Evolutionary conservation across 2,329 filamentous ascomycete species (phyloP).

Genomic region (Aspergillus quadrilineatus): DNA sequence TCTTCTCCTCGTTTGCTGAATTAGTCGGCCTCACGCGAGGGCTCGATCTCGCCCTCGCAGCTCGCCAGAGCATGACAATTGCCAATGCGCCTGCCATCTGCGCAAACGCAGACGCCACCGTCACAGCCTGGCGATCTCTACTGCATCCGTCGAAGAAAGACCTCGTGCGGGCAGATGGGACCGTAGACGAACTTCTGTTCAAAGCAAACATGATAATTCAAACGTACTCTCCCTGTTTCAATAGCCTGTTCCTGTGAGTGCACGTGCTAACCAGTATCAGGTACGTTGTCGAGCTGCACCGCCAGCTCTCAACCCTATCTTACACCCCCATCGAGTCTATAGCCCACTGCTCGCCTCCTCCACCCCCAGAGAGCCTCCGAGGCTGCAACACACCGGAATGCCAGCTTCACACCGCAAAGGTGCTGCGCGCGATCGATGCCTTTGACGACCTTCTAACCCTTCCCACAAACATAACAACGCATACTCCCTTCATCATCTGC

Average conservation of each 20-base stretch:
- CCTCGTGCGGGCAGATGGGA: slow-evolving; percentile 56
- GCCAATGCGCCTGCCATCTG: slow-evolving; percentile 21
- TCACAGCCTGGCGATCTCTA: slow-evolving; percentile 41
- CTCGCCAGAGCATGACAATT: slow-evolving; percentile 12
- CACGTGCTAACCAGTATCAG: slow-evolving; percentile 19
- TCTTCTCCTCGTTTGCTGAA: slow-evolving; percentile 33
- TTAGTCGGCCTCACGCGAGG: slow-evolving; percentile 26
- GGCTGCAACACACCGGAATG: slow-evolving; percentile 20
- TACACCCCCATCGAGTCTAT: slow-evolving; percentile 41
- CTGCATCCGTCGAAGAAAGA: slow-evolving; percentile 35
- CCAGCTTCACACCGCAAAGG: slow-evolving; percentile 40
- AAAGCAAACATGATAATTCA: slow-evolving; percentile 74
- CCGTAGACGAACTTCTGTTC: slow-evolving; percentile 64
- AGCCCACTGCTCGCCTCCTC: slow-evolving; percentile 33
- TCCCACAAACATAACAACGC: slow-evolving; percentile 32
- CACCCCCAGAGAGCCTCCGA: slow-evolving; percentile 15
- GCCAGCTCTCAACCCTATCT: slow-evolving; percentile 39
- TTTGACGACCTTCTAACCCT: slow-evolving; percentile 40
- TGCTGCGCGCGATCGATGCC: slow-evolving; percentile 37
- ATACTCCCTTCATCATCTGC: slow-evolving; percentile 44
- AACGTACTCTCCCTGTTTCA: slow-evolving; percentile 37
- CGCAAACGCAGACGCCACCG: slow-evolving; percentile 32
- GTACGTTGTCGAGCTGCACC: slow-evolving; percentile 37
- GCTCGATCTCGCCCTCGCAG: slow-evolving; percentile 25
- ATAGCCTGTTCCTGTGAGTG: background rate